Conservation (phyloP, 768 basidiomycete genomes). For the Kwoniella sp. region DNA sequence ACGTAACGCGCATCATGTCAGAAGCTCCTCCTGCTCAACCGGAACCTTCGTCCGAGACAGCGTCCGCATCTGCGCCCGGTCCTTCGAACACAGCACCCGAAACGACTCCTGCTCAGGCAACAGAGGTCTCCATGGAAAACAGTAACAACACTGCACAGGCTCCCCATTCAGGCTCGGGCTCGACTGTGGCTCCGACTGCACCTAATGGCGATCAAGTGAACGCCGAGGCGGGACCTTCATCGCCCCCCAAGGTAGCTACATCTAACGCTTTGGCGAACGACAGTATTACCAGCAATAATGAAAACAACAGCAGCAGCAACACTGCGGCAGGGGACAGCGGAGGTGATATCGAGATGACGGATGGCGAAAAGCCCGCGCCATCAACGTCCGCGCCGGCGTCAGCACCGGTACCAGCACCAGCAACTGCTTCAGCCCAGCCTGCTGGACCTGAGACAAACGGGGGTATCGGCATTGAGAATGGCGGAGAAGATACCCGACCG, state of each 20-base stretch:
- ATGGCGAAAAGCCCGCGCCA: neutral
- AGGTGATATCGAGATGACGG: constrained; percentile 12
- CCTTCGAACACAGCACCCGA: neutral
- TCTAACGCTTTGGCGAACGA: neutral
- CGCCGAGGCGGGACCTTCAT: constrained; percentile 21
- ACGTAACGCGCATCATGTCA: neutral
- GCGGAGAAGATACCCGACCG: neutral
- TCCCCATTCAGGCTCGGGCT: no score
- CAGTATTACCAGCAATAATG: no score
- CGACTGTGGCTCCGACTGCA: no score
- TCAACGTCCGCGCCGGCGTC: no score
- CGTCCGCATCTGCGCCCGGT: neutral
- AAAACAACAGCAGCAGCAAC: neutral
- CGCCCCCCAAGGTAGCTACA: neutral
- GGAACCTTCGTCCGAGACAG: neutral
- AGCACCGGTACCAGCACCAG: no score
- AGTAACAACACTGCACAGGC: no score
- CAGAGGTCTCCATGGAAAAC: no score
- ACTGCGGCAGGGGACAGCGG: neutral
- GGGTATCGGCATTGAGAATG: neutral
- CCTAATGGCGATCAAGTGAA: neutral
- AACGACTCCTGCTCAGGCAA: neutral
- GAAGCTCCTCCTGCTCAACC: neutral
- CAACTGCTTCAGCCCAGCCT: no score
- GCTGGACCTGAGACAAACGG: neutral